These are phyloP conservation scores for Suillus tomentosus DNA, from an alignment of 768 basidiomycete genomes.

Conservation along the genomic window DNA sequence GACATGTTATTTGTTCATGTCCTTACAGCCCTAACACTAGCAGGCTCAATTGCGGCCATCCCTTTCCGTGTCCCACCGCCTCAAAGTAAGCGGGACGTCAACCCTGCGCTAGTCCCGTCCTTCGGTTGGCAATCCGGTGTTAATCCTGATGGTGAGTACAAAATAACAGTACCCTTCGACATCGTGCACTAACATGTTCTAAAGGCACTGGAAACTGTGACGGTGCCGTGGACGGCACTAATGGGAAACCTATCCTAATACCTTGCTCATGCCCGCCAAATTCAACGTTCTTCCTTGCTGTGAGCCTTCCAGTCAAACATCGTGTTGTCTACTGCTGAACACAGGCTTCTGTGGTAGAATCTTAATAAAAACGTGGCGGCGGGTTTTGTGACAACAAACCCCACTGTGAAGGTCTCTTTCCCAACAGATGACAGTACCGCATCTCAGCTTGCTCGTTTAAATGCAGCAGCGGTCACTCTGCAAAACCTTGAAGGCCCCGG, in stretches of 20 bases:
- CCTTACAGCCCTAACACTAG: conserved; percentile 17
- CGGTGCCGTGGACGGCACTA: conserved; percentile 56
- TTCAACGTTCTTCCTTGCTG: conserved; percentile 52
- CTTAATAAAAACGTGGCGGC: conserved; percentile 59
- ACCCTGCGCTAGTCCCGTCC: conserved; percentile 57
- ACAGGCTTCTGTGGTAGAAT: conserved; percentile 26
- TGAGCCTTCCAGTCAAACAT: conserved; percentile 25
- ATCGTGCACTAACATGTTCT: not conserved
- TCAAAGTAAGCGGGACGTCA: conserved; percentile 43
- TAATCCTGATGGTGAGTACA: conserved; percentile 59
- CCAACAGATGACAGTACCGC: conserved; percentile 57
- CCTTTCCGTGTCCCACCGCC: conserved; percentile 18
- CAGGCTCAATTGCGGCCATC: conserved; percentile 13
- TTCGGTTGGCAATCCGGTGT: conserved; percentile 58
- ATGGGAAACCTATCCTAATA: conserved; percentile 58
- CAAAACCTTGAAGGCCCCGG: conserved; percentile 75
- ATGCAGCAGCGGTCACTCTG: conserved; percentile 63
- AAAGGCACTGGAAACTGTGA: conserved; percentile 71
- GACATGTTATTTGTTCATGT: conserved; percentile 20
- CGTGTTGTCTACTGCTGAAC: conserved; percentile 10
- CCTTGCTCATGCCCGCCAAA: conserved; percentile 69
- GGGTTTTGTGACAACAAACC: conserved; percentile 67
- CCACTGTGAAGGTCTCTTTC: conserved; percentile 58
- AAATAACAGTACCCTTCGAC: not conserved
- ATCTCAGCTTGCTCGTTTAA: conserved; percentile 57